Evolutionary conservation across 2,329 filamentous ascomycete species (phyloP), one percentile per base, ranked within the genome.

Genomic region (Microcyclosporella mali): DNA sequence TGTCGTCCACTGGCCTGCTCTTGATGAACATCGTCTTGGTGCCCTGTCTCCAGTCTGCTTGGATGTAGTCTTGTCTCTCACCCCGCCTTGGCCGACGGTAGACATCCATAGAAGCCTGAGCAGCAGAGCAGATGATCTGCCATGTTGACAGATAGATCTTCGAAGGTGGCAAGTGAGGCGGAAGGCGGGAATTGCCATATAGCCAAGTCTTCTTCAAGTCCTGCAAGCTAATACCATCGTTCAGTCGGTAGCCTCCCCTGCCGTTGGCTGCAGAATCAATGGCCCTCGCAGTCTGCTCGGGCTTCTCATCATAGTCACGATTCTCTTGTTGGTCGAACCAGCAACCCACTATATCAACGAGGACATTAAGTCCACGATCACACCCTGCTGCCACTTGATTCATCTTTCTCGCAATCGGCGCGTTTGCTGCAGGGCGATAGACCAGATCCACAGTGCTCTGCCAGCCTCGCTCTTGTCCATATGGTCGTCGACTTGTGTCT

Each of bases 1-100:
- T 80, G 56, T 86, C 74, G 57, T 92, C 86, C 60, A 88, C 79
- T 1, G 85, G 79, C 0, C 89, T 74, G 0, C 83, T 87, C 59
- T 89, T 90, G 59, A 94, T 81, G 12, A 85, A 80, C 82, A 90
- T 90, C 17, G 87, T 84, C 61, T 89, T 90, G 1, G 85, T 84
- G n/a, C 85, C 85, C 3, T 76, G 73, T 15, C 74, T 73, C 75
- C 81, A 85, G 61, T 88, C 79, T 3, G 84, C 79, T 28, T 81
- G 73, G 28, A 92, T 74, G 52, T 85, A 84, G 2, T 81, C 74
- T 53, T 85, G 79, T 10, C 73, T 72, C 62, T 88, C 84, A 16
- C 72, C 69, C 1, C 76, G 75, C 0, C 68, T 67, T 0, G 85
- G 81, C 28, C 75, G 74, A 32, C 77, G 73, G 62, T 94, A 94